phyloP scores from a whole-genome alignment of 192 early-diverging fungal genomes.

The Gamsiella multidivaricata region DNA sequence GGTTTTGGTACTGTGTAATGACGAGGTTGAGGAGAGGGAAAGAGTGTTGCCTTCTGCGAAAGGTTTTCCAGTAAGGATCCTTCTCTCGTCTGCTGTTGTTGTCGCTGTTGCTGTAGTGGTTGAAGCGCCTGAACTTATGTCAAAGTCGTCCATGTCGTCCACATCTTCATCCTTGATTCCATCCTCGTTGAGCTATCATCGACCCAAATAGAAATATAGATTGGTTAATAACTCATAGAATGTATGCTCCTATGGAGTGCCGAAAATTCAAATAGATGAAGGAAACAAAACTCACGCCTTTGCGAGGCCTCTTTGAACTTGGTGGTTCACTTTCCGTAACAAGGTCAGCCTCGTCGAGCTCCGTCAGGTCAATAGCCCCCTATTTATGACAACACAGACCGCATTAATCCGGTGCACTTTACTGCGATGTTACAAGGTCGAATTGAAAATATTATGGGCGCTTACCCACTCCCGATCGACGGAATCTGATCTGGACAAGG shows the following conservation, averaged over 20 bases:
- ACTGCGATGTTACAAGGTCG: not conserved
- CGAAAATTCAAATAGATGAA: too few relatives aligned
- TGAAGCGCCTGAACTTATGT: constrained; percentile 1
- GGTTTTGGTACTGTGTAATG: constrained; percentile 2
- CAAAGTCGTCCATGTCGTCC: constrained; percentile 28
- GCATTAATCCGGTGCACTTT: too few relatives aligned
- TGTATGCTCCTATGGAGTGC: too few relatives aligned
- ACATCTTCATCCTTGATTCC: not conserved
- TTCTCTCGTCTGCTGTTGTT: not conserved
- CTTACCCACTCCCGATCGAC: constrained; percentile 41
- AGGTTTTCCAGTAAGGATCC: not conserved
- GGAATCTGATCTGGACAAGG: constrained; percentile 30
- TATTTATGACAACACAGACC: too few relatives aligned
- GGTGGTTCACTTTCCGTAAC: constrained; percentile 9
- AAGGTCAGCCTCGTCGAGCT: constrained; percentile 16
- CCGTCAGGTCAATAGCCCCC: constrained; percentile 21
- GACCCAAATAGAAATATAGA: too few relatives aligned
- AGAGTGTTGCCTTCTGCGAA: not conserved
- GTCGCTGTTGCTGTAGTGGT: not conserved
- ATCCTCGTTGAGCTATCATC: not conserved
- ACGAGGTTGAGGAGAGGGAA: not conserved
- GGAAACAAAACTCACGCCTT: constrained; percentile 14
- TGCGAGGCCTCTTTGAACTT: constrained; percentile 34
- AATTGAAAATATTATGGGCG: too few relatives aligned
- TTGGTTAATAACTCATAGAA: too few relatives aligned